These are phyloP conservation scores for Pyrenophora tritici-repentis DNA, from an alignment of 2,329 filamentous ascomycete species.

Conservation along the genomic window DNA sequence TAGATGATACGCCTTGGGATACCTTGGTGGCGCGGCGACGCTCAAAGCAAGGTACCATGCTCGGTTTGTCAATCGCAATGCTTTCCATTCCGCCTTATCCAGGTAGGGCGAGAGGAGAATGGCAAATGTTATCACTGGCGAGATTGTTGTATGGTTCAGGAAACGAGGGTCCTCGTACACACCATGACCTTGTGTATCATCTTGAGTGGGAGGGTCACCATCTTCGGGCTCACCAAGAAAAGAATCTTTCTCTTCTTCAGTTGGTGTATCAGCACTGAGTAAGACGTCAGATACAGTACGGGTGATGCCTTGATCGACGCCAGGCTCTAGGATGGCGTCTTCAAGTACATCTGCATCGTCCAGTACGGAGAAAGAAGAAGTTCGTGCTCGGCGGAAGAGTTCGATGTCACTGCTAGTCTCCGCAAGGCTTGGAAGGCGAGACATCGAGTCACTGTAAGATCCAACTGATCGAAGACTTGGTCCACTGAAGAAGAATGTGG, in stretches of 20 bases:
- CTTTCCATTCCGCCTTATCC: slow-evolving; percentile 17
- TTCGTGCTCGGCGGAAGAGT: slow-evolving; percentile 18
- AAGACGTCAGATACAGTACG: slow-evolving; percentile 37
- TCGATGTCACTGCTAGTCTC: slow-evolving; percentile 20
- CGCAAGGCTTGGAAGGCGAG: slow-evolving; percentile 23
- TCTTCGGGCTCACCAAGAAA: slow-evolving; percentile 10
- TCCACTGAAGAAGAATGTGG: slow-evolving; percentile 41
- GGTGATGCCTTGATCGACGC: slow-evolving; percentile 20
- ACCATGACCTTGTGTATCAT: too few relatives aligned
- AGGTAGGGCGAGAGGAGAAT: slow-evolving; percentile 19
- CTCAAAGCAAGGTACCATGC: slow-evolving; percentile 42
- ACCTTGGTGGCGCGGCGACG: slow-evolving; percentile 24
- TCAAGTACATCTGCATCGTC: slow-evolving; percentile 24
- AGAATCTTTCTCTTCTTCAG: slow-evolving; percentile 21
- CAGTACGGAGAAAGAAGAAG: slow-evolving; percentile 29
- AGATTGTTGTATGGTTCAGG: background rate
- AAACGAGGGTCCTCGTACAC: too few relatives aligned
- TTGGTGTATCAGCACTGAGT: slow-evolving; percentile 21
- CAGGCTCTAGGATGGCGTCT: slow-evolving; percentile 33
- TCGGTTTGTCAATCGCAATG: slow-evolving; percentile 43
- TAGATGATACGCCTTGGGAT: slow-evolving; percentile 36
- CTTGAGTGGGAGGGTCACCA: too few relatives aligned
- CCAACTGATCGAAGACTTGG: slow-evolving; percentile 35
- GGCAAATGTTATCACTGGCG: background rate
- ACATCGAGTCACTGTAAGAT: slow-evolving; percentile 28